Evolutionary conservation across 495 filamentous ascomycete species (phyloP), one percentile per base, ranked within the genome.

Genomic region (Talaromyces nanjingensis): DNA sequence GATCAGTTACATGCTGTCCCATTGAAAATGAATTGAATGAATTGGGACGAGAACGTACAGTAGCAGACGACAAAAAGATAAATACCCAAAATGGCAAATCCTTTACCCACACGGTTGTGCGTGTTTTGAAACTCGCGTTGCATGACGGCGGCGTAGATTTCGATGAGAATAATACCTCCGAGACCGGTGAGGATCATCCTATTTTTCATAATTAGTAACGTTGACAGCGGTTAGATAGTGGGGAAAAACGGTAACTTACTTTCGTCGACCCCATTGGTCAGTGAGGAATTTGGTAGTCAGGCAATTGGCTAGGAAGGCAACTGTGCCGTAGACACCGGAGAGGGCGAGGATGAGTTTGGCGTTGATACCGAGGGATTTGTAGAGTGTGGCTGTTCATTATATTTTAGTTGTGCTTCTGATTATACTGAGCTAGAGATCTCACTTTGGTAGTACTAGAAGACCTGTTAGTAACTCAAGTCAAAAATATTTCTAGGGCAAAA

Each of bases 121-220:
- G 79, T 83, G 60, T 83, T 71, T 64, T 85, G 81, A 73, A 85
- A 86, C 49, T 77, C 66, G 24, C 73, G 72, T 67, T 86, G 84
- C 79, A 86, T 85, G 62, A 86, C 76, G 0, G 84, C 82, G 2
- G 83, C 74, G 64, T 86, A 86, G 69, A 85, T 85, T 67, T 85
- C 82, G 54, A 84, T 76, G 24, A 84, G 25, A 25, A 84, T 70
- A 52, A 86, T 77, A 0, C 80, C 80, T 4, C 66, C 65, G 6
- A 84, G 64, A 37, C 84, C 84, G 22, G 81, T 60, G 31, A 85
- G 70, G 3, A 86, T 69, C 83, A 86, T 85, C 47, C 78, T 81
- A 24, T 12, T 49, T 55, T 39, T 34, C 25, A 63, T 60, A 56
- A 18, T 47, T 49, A 20, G 12, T 18, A 52, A 16, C 55, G 56